Evolutionary conservation across 805 yeast species (phyloP), one percentile per base, ranked within the genome.

Genomic region (Zygosaccharomyces bisporus): DNA sequence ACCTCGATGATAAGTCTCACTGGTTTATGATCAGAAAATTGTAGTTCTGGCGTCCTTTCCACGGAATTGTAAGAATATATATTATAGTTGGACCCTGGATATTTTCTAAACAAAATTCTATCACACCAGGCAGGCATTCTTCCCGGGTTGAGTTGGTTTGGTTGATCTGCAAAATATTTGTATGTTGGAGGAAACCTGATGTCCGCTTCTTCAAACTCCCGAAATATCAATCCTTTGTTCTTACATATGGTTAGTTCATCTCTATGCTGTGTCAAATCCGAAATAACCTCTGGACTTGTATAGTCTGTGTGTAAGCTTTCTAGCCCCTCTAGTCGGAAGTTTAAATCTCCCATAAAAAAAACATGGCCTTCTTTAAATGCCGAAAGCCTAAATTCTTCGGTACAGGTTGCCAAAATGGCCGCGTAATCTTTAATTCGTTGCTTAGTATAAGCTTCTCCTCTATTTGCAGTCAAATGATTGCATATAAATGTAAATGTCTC

Each of bases 61-160:
- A 85, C 52, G 5, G 85, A 71, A 21, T 65, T 55, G 62, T 88
- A 88, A 3, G 60, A 57, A 10, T 63, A 51, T 1, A 78, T 46
- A 4, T 46, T 27, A 2, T 39, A 34, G 41, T 47, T 27, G 9
- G 49, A 46, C 13, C 49, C 43, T 6, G 59, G 52, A 46, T 81
- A 77, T 1, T 70, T 58, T 44, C 76, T 75, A 55, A 69, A 86
- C 36, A 90, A 60, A 4, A 90, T 76, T 42, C 98, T 67, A 60
- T 90, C 98, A 64, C 96, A 89, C 95, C 95, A 90, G 5, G 95
- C 82, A 0, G 96, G 95, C 1, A 69, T 67, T 44, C 96, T 70
- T 52, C 79, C 81, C 1, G 60, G 33, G 47, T 77, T 76, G 60
- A 77, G 85, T 7, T 66, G 63, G n/a, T 73, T 71, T 3, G 44